phyloP scores from a whole-genome alignment of 2,329 filamentous ascomycete genomes.

The Hypoxylon sp. region DNA sequence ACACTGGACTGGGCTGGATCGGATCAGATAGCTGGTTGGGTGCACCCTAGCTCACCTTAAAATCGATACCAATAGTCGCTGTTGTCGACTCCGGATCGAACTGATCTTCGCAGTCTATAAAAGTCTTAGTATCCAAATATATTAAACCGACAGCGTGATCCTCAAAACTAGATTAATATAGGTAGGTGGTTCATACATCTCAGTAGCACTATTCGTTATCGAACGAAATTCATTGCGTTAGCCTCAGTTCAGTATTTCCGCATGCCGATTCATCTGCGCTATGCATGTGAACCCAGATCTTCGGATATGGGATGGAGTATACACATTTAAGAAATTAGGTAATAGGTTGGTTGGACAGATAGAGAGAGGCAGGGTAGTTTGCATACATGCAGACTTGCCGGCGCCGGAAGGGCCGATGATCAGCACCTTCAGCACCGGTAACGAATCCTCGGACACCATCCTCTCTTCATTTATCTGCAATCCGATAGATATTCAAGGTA shows the following conservation, averaged over 20 bases:
- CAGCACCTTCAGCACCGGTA: constrained; percentile 62
- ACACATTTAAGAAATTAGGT: constrained; percentile 4
- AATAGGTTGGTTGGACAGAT: too few species aligned
- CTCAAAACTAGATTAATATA: neutral
- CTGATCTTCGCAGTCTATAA: constrained; percentile 60
- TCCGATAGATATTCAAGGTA: too few species aligned
- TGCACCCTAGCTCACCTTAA: constrained; percentile 53
- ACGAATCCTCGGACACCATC: constrained; percentile 57
- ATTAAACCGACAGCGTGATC: neutral
- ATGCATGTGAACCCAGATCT: too few species aligned
- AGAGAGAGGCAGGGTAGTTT: too few species aligned
- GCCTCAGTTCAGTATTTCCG: constrained; percentile 9
- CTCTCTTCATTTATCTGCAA: constrained; percentile 13
- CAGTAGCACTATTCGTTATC: constrained; percentile 55
- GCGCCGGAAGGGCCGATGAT: constrained; percentile 65
- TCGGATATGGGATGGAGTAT: too few species aligned
- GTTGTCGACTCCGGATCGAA: constrained; percentile 64
- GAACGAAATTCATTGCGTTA: constrained; percentile 18
- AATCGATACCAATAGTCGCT: constrained; percentile 66
- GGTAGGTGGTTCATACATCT: constrained; percentile 47
- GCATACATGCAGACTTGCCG: constrained; percentile 63
- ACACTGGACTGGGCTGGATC: too few species aligned
- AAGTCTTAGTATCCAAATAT: constrained; percentile 2
- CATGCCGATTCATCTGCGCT: too few species aligned
- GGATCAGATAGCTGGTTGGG: neutral